Base-by-base conservation (phyloP, 192 early-diverging fungal genomes). In the Dimargaris xerosporica region DNA sequence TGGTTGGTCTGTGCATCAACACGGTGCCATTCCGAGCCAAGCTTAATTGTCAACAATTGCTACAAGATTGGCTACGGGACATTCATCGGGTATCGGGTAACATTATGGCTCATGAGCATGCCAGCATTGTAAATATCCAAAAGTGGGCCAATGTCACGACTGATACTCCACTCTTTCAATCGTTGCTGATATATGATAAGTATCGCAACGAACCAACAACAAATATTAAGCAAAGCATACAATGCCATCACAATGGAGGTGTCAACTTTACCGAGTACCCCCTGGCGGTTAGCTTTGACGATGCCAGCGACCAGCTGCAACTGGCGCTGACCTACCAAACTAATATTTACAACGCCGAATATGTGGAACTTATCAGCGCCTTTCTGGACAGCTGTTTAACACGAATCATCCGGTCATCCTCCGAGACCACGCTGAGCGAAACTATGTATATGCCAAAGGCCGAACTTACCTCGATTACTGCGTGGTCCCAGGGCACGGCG, bases 1-100 rank as follows among this genome's bases (percentile, higher is more conserved):
- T 60, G 58, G 58, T 60, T 6, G 58, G 58, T 1, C 15, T 60
- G 39, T 44, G 41, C 3, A 44, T 60, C 1, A 60, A 60, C 26
- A 60, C 58, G 13, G 28, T 60, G 10, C 58, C 58, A 3, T 44
- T 60, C n/a, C 34, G 58, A 0, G 50, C 28, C 7, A 52, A 2
- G 28, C 50, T 52, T 0, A 19, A 52, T 19, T 19, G 19, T 11
- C 11, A 21, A 10, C 50, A 52, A 19, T n/a, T 3, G 13, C 1
- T 52, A 19, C 50, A 52, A 11, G 21, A 21, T 19, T 52, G 50
- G 50, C 19, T 52, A 3, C 50, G 19, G 50, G 19, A 10, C 50
- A 44, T 60, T 26, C 25, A 60, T n/a, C 23, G 21, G 6, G 13
- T 25, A 5, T 60, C 42, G 4, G 42, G 31, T 13, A 41, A 9